Evolutionary conservation across 192 early-diverging fungal genomes (phyloP), one percentile per base, ranked within the genome.

Genomic region (Piromyces sp.): DNA sequence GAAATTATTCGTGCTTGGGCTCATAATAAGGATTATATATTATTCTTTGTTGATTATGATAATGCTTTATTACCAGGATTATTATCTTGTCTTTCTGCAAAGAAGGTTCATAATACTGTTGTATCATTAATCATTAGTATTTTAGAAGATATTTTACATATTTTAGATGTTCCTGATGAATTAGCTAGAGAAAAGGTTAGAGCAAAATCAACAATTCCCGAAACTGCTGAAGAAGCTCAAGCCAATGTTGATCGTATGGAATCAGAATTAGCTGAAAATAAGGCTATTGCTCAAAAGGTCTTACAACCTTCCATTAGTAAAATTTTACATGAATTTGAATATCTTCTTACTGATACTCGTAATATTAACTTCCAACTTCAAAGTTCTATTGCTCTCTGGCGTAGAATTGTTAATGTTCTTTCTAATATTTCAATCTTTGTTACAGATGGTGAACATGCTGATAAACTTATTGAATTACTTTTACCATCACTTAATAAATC

Each of bases 1-100:
- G 88, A 92, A 81, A 85, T 98, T 42, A 87, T 99, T 37, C 82
- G 85, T 13, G 87, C 91, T 5, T 98, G 97, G 97, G 87, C 95
- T 12, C 86, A 88, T 38, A 87, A 89, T 30, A 79, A 85, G 29
- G 82, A 86, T 11, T 96, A 96, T 86, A 85, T 91, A 0, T 12
- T 84, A 0, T 97, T 90, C 84, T 87, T 98, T 12, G 85, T 88
- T 37, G 87, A 90, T 15, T 90, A 92, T 83, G 89, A 94, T 82
- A 81, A 85, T 4, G 83, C 86, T 6, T 86, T 96, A 11, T 79
- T 99, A 17, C 88, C 91, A 79, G 89, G 91, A 81, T 81, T 98
- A 29, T 88, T 95, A 33, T 88, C 87, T 51, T 88, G 95, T 14
- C 83, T 98, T 79, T 89, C 92, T 5, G 95, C 93, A 22, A 94